Base-by-base conservation (phyloP, 352 stramenopile genomes). In the Pythium chondricola region DNA sequence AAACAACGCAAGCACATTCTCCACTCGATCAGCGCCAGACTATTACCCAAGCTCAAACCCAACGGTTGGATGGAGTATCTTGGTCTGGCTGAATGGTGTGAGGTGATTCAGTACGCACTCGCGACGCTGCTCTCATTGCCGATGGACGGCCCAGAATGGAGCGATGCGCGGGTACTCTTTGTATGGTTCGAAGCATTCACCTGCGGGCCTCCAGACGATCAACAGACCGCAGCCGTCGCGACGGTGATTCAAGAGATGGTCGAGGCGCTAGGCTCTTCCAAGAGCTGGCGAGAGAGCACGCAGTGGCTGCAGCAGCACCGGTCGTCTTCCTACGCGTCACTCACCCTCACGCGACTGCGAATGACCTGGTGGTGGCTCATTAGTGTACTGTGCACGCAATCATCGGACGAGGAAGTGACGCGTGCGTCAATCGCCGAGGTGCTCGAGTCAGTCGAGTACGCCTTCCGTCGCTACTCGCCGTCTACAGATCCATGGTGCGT, bases 341-440 rank as follows among this genome's bases (percentile, higher is more conserved):
- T 68, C 18, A 56, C 67, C 7, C 39, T 57, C 9, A 37, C 77
- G 20, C 61, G 65, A 6, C 62, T 86, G 40, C 63, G 68, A 16
- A 36, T 86, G 16, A 58, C 69, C 27, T 86, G 74, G 74, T 74
- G 75, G 51, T 87, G 75, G 75, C 65, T 87, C n/a, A 26, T 83
- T 36, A 58, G 61, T 35, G 16, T 18, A 17, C 40, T 53, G 27
- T 39, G 30, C 10, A 26, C n/a, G n/a, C n/a, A n/a, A n/a, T n/a
- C n/a, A n/a, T n/a, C n/a, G n/a, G n/a, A n/a, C n/a, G n/a, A n/a
- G n/a, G n/a, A n/a, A n/a, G n/a, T n/a, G n/a, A n/a, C n/a, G n/a
- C n/a, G n/a, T n/a, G n/a, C n/a, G n/a, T n/a, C n/a, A n/a, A n/a
- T n/a, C n/a, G n/a, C n/a, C n/a, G 52, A 72, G 22, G 53, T 68